These are phyloP conservation scores for Silybum marianum DNA, from an alignment of 129 eudicot genomes.

Conservation along the genomic window DNA sequence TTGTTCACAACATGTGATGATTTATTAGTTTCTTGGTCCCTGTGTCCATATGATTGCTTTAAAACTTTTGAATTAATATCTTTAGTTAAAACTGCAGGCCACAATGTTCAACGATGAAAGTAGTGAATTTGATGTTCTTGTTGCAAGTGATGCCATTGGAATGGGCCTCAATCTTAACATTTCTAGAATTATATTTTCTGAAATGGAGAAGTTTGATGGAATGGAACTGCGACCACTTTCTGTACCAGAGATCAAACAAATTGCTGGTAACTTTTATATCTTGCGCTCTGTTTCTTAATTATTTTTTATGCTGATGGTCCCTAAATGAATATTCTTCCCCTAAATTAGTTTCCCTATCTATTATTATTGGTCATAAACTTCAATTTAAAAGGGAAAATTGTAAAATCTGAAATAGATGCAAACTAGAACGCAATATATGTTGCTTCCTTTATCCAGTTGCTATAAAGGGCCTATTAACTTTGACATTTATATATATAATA, in stretches of 20 bases:
- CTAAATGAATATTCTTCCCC: background rate
- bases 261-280: constrained; percentile 60
- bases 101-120: constrained; percentile 90
- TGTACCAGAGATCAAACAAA: constrained; percentile 92
- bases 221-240: constrained; percentile 64
- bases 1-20: constrained; percentile 15
- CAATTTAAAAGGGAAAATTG: background rate
- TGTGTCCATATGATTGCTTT: constrained; percentile 16
- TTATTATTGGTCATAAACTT: background rate
- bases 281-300: background rate
- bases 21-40: constrained; percentile 5
- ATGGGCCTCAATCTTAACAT: constrained; percentile 98
- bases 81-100: constrained; percentile 73
- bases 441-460: background rate
- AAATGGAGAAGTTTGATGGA: constrained; percentile 85
- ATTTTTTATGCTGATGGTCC: background rate
- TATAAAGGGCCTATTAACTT: background rate
- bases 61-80: constrained; percentile 24
- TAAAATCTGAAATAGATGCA: background rate
- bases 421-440: background rate
- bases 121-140: constrained; percentile 95
- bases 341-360: background rate
- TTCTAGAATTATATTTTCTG: constrained; percentile 86
- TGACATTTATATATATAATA: background rate
- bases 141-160: constrained; percentile 98